Evolutionary conservation across 2,329 filamentous ascomycete genomes (phyloP), one percentile per base, ranked within the genome.

Genomic region (Cladophialophora chaetospira): DNA sequence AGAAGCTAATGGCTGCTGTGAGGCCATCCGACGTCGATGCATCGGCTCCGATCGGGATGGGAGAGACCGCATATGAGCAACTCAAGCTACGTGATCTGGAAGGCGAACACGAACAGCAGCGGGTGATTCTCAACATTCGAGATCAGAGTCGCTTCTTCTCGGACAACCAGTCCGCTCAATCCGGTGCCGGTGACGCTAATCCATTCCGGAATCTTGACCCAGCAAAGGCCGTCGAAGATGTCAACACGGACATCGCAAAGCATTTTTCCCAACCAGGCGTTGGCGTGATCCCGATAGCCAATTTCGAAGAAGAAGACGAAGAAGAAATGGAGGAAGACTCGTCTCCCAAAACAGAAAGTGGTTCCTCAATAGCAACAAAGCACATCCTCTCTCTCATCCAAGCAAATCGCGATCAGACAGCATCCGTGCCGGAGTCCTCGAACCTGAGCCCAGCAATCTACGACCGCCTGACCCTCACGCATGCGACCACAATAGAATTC

Each of bases 401-500:
- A 3, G 79, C 85, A 40, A 82, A 82, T 53, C 85, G 83, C 63
- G 63, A 70, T 15, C 75, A 77, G 52, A 69, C 70, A 13, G 69
- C 68, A 38, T 72, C 77, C 38, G 66, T 66, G 2, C 68, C 73
- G 5, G 67, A 69, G 28, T 75, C 75, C 1, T 75, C 72, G 28
- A 80, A 79, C 3, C 71, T 83, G 13, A 77, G 80, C 1, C 63
- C 73, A 6, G 66, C 71, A 2, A 75, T 85, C 1, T 85, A 84
- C 63, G 85, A 88, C 63, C 81, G 81, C 15, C 69, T 89, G n/a
- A 79, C 77, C 10, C 79, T 88, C 53, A 96, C 93, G 0, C 91
- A 97, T 70, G 92, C 92, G 51, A 99, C 94, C 0, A 95, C 91
- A 0, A 88, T 89, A 33, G 94, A 99, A 69, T 99, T 97, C 68